These are phyloP conservation scores for Solanum megistacrolobum DNA, from an alignment of 257 asterid species.

Conservation along the genomic window DNA sequence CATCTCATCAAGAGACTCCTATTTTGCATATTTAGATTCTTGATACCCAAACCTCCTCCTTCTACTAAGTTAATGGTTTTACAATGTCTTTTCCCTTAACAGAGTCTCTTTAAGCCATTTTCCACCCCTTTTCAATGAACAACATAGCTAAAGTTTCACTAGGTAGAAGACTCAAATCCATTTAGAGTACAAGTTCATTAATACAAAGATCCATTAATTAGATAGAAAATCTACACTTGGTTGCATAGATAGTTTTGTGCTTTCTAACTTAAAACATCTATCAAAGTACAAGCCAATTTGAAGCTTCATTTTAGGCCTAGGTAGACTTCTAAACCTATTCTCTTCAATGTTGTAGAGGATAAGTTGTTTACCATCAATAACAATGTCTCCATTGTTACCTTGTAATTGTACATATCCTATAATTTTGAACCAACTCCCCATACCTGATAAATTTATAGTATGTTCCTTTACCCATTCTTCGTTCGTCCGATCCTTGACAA, in stretches of 20 bases:
- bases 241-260: not conserved
- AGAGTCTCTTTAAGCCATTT: not conserved
- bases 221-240: not conserved
- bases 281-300: not conserved
- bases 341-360: not conserved
- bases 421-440: not conserved
- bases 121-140: not conserved
- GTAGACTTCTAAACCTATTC: not conserved
- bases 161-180: not conserved
- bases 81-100: not conserved
- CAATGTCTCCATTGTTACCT: not conserved
- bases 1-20: not conserved
- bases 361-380: not conserved
- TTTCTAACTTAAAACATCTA: not conserved
- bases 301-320: not conserved
- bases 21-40: not conserved
- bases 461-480: not conserved
- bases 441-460: not conserved
- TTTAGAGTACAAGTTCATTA: not conserved
- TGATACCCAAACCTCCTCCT: not conserved
- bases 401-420: not conserved
- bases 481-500: not conserved
- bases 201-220: not conserved
- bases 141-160: not conserved
- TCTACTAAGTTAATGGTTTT: not conserved